A percentile compares a stretch with the other conserved stretches of the same genome.
These are phyloP conservation scores for Gnaphalium uliginosum DNA, from an alignment of 129 eudicot genomes.

Conservation along the genomic window DNA sequence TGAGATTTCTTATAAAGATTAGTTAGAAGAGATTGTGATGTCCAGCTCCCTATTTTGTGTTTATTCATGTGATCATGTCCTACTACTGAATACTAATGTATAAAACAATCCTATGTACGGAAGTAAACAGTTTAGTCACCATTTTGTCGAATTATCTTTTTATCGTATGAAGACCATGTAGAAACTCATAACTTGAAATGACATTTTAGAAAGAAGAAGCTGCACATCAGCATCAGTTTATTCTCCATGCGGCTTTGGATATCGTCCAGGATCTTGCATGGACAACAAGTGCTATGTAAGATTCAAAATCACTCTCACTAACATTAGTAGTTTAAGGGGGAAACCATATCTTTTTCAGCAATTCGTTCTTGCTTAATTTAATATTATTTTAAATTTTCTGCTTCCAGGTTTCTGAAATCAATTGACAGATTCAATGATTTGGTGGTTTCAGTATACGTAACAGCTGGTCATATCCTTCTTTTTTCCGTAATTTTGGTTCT, in stretches of 20 bases:
- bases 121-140: neutral
- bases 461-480: constrained; percentile 98
- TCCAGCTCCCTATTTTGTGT: neutral
- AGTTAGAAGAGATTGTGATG: neutral
- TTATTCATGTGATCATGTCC: neutral
- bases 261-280: constrained; percentile 95
- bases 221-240: constrained; percentile 96
- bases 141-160: neutral
- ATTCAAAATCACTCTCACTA: constrained; percentile 13
- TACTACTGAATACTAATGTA: neutral
- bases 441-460: constrained; percentile 96
- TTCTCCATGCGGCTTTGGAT: constrained; percentile 91
- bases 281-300: constrained; percentile 98
- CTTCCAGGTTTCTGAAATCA: constrained; percentile 82
- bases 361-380: neutral
- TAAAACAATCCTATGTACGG: neutral
- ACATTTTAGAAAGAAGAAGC: constrained; percentile 78
- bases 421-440: constrained; percentile 93
- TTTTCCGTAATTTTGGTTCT: neutral
- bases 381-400: constrained; percentile 10
- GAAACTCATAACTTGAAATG: constrained; percentile 20
- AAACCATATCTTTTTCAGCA: neutral
- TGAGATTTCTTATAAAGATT: neutral
- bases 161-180: neutral
- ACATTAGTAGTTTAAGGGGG: neutral